Conservation (phyloP, 1,139 yeast genomes). For the Candida sojae region DNA sequence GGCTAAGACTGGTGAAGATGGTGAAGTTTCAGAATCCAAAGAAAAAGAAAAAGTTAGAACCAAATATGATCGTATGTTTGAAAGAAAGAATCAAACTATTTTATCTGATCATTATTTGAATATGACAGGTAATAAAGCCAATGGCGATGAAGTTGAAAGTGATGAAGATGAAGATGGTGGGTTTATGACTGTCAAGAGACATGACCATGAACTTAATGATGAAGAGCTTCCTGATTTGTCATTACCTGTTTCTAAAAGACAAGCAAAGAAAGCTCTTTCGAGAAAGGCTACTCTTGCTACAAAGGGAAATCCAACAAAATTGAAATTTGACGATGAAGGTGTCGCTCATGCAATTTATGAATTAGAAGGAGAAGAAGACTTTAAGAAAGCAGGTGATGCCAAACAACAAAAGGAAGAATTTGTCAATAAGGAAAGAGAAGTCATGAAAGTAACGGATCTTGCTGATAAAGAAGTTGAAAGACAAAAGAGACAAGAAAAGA, state of each 20-base stretch:
- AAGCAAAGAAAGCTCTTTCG: slow-evolving; percentile 84
- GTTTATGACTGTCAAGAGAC: slow-evolving; percentile 77
- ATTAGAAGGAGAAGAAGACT: slow-evolving; percentile 86
- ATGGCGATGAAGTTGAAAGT: slow-evolving; percentile 29
- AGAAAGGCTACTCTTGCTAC: slow-evolving; percentile 73
- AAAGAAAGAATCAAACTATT: slow-evolving; percentile 89
- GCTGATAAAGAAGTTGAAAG: slow-evolving; percentile 82
- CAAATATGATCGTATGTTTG: slow-evolving; percentile 94
- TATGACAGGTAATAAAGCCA: slow-evolving; percentile 51
- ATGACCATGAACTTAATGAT: slow-evolving; percentile 68
- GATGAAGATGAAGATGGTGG: slow-evolving; percentile 45
- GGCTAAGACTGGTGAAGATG: slow-evolving; percentile 64
- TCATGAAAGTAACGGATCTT: slow-evolving; percentile 70
- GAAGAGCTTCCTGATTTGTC: slow-evolving; percentile 62
- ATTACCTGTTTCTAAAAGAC: slow-evolving; percentile 77
- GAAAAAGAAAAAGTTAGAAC: slow-evolving; percentile 70
- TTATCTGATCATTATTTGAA: slow-evolving; percentile 84
- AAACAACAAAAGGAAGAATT: slow-evolving; percentile 65
- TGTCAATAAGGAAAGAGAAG: slow-evolving; percentile 62
- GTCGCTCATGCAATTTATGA: slow-evolving; percentile 88
- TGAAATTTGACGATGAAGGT: slow-evolving; percentile 93
- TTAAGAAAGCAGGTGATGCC: slow-evolving; percentile 76
- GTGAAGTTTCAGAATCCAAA: slow-evolving; percentile 46
- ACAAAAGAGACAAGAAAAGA: slow-evolving; percentile 84
- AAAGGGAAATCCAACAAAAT: slow-evolving; percentile 72